Evolutionary conservation across 2,329 filamentous ascomycete genomes (phyloP), one percentile per base, ranked within the genome.

Genomic region (Periconia macrospinosa): DNA sequence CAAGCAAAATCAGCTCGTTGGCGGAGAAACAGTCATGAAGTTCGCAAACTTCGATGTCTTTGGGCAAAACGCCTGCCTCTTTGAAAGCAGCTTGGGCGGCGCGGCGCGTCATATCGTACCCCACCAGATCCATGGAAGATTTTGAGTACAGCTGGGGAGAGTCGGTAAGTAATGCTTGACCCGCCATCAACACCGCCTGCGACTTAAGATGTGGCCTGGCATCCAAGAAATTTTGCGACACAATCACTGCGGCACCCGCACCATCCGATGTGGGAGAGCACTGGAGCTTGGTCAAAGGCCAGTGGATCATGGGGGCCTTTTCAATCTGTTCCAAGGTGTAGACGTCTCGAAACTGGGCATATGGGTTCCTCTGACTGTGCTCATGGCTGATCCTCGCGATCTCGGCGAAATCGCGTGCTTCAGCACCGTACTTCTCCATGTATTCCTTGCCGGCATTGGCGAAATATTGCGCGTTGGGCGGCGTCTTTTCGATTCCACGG

Each of bases 251-350:
- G 0, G 93, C 92, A 1, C 91, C 93, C 27, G 88, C 91, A 30
- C 93, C 93, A 73, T 97, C 93, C 0, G 90, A 94, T 0, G 93
- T 97, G 1, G 93, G 93, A 75, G 92, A 96, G 81, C 93, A 97
- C 78, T 97, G 93, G 20, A 97, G 86, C 77, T 96, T 97, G 49
- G 93, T 97, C 49, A 97, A 81, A 2, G 93, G 93, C 53, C 83
- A 86, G 75, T 90, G 86, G 72, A 97, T 90, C 81, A 86, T 89
- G 47, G 90, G 82, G 0, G 90, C 79, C 40, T 88, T 79, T 70
- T 91, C 76, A 68, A 97, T 83, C 75, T 97, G 86, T 44, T 96
- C 90, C 35, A 87, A 83, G 1, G 89, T 90, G 78, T 97, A 97
- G 65, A 92, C 89, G 65, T 95, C 85, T 67, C 87, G 87, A 80